phyloP scores from a whole-genome alignment of 139 green algal species.

The Spirogloea muscicola region DNA sequence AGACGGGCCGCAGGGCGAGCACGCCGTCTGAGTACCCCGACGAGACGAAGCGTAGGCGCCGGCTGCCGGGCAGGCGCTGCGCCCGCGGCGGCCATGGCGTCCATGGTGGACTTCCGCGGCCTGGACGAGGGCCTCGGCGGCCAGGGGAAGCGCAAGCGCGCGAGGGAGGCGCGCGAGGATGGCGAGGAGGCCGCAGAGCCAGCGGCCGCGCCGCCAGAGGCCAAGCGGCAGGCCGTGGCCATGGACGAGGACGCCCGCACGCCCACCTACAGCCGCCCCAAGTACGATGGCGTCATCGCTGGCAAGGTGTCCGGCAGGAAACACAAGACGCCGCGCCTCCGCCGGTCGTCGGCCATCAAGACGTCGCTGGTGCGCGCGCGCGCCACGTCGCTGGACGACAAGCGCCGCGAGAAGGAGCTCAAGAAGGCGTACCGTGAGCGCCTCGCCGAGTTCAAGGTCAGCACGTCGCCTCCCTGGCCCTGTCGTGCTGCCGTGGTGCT shows the following conservation, averaged over 20 bases:
- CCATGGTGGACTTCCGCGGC: slow-evolving; percentile 22
- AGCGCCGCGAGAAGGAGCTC: slow-evolving; percentile 4
- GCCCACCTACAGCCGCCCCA: not conserved
- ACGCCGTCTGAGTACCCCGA: no score
- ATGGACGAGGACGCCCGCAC: not conserved
- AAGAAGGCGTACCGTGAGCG: slow-evolving; percentile 22
- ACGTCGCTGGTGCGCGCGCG: not conserved
- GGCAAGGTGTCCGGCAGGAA: slow-evolving; percentile 20
- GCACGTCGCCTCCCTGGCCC: no score
- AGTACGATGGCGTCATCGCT: not conserved
- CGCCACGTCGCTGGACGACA: slow-evolving; percentile 11
- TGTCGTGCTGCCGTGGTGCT: no score
- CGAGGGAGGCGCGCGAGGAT: slow-evolving; percentile 21
- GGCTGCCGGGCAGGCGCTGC: no score
- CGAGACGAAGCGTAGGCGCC: no score
- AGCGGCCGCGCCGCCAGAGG: not conserved
- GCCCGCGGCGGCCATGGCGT: not conserved
- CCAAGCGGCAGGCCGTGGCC: not conserved
- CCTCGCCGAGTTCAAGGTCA: slow-evolving; percentile 17
- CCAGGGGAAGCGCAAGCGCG: slow-evolving; percentile 21
- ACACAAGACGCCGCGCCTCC: slow-evolving; percentile 1
- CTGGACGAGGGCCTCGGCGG: slow-evolving; percentile 30
- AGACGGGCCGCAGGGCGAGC: no score
- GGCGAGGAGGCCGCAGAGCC: not conserved
- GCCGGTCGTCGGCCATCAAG: not conserved